Evolutionary conservation across 768 basidiomycete species (phyloP).

Genomic region (Pisolithus marmoratus): DNA sequence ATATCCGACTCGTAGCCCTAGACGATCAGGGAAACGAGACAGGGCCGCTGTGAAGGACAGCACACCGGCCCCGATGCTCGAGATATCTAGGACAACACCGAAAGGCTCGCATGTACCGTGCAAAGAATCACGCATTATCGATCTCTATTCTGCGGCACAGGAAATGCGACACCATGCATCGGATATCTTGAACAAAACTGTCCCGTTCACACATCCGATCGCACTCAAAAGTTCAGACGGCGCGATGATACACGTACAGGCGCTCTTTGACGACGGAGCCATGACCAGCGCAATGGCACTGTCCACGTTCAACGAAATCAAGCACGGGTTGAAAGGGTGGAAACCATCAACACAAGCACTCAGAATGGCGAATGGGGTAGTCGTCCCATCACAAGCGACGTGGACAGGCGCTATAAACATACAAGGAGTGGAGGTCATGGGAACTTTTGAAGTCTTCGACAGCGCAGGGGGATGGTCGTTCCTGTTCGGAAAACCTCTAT

Average conservation of each 20-base stretch:
- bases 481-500: conserved; percentile 24
- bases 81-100: background rate
- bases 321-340: background rate
- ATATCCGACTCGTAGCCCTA: background rate
- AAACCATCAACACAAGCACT: conserved; percentile 7
- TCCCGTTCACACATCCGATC: background rate
- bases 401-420: conserved; percentile 3
- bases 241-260: background rate
- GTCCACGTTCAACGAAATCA: background rate
- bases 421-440: background rate
- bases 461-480: conserved; percentile 24
- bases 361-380: conserved; percentile 28
- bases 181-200: background rate
- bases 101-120: background rate
- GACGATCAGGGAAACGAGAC: background rate
- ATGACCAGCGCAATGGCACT: background rate
- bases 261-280: background rate
- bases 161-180: background rate
- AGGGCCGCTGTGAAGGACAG: background rate
- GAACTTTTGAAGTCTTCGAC: conserved; percentile 3
- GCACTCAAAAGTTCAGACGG: background rate
- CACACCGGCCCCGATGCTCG: no score
- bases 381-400: conserved; percentile 1
- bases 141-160: background rate
- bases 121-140: background rate